phyloP scores from a whole-genome alignment of 1,139 yeast species.

The Pichia sp. region DNA sequence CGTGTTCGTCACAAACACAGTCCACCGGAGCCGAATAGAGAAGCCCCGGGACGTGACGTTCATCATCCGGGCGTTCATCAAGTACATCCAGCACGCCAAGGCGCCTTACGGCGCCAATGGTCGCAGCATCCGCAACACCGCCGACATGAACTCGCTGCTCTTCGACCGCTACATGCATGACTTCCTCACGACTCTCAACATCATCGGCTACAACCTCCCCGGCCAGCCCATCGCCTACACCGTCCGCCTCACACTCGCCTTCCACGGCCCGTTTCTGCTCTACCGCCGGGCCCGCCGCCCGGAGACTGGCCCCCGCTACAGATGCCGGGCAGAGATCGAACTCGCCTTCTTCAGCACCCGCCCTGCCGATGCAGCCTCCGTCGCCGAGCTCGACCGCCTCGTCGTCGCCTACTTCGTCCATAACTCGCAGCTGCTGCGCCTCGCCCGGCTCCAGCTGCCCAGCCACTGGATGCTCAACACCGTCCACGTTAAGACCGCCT shows the following conservation, averaged over 20 bases:
- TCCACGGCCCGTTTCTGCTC: not conserved
- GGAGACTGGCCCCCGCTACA: not conserved
- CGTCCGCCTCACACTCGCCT: not conserved
- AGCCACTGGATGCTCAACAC: conserved; percentile 1
- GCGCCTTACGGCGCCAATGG: not conserved
- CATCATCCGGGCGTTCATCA: conserved; percentile 1
- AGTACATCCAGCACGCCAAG: not conserved
- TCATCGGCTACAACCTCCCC: conserved; percentile 3
- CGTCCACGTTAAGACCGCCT: not conserved
- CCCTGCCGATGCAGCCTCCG: not conserved
- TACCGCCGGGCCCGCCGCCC: not conserved
- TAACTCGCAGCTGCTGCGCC: not conserved
- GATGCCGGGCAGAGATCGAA: not conserved
- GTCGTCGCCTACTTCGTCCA: not conserved
- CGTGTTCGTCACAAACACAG: not conserved
- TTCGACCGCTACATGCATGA: not conserved
- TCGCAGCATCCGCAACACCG: not conserved
- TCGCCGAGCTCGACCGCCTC: not conserved
- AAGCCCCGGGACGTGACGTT: not conserved
- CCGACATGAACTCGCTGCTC: not conserved
- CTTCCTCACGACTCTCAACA: not conserved
- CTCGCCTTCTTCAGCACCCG: not conserved
- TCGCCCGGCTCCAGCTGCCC: not conserved
- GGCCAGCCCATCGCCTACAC: not conserved
- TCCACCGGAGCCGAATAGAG: not conserved